A percentile compares a stretch with the other conserved stretches of the same genome.
Evolutionary conservation across 148 eudicot genomes (phyloP).

Genomic region (Fagopyrum homotropicum): DNA sequence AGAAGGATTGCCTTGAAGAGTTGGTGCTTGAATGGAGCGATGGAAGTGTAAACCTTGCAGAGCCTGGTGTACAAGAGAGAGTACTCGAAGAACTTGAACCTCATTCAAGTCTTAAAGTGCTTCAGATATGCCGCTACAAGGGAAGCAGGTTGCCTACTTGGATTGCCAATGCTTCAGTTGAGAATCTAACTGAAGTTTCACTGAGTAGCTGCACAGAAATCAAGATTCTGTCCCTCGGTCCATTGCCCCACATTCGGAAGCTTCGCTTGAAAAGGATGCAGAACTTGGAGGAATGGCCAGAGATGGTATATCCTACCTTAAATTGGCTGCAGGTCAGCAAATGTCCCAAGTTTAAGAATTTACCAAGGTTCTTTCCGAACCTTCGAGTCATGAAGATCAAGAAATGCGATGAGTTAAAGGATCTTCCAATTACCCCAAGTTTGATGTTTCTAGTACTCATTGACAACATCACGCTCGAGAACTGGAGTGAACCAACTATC

Average conservation of each 20-base stretch:
- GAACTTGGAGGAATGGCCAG: conserved; percentile 16
- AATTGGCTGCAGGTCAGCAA: conserved; percentile 1
- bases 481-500: neutral
- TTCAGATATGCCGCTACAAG: conserved; percentile 20
- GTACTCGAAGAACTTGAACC: conserved; percentile 28
- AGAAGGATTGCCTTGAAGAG: neutral
- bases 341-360: conserved; percentile 23
- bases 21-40: neutral
- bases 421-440: conserved; percentile 16
- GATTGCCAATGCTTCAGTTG: neutral
- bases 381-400: conserved; percentile 22
- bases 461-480: neutral
- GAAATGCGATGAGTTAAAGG: conserved; percentile 21
- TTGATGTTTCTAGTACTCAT: conserved; percentile 7
- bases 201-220: conserved; percentile 17
- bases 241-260: conserved; percentile 14
- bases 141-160: conserved; percentile 9
- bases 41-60: neutral
- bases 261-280: conserved; percentile 25
- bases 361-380: conserved; percentile 15
- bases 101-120: conserved; percentile 17
- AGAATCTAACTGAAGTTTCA: conserved; percentile 12
- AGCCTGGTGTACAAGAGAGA: conserved; percentile 14
- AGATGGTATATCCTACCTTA: neutral
- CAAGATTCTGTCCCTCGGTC: conserved; percentile 21